Evolutionary conservation across 1,284 basidiomycete genomes (phyloP), one percentile per base, ranked within the genome.

Genomic region (Inonotus obliquus): DNA sequence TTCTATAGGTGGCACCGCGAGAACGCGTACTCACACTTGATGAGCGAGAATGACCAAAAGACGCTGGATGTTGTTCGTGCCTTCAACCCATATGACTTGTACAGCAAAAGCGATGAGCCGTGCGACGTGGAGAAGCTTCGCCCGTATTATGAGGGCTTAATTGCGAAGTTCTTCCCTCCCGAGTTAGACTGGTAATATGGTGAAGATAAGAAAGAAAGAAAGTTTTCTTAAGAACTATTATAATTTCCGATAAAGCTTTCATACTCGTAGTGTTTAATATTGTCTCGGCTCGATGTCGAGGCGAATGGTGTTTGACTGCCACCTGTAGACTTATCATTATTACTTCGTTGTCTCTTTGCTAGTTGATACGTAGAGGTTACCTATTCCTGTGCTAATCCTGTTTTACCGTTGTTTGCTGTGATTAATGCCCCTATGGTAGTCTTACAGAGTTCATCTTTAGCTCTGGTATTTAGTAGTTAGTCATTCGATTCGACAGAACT

Each of bases 81-180:
- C 0, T 93, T 93, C 80, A 93, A 93, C 74, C 91, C 93, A 0
- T 96, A 95, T 75, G 93, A 95, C 70, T 80, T 96, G 3, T 96
- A 96, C 78, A 91, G 87, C 78, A 96, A 96, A 76, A 86, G 81
- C 70, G 91, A 95, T 71, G 82, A 82, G 32, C 82, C 84, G 10
- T 84, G 88, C 61, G 74, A 85, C 63, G 77, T 81, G 11, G 82
- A 79, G 52, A 79, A 80, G 67, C 78, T 96, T 32, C 83, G 85
- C 65, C 89, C 91, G 11, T 96, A 96, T 75, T 96, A 96, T 73
- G 79, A 91, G 70, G 75, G 76, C 4, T 77, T 96, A 29, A 94
- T 96, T 70, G 80, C 81, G 32, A 93, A 94, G 73, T 96, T 85
- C 78, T 94, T 96, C 80, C 91, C 91, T 35, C 75, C 81, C 0